Percentiles rank a stretch among this genome's conserved stretches.
Conservation (phyloP, 257 asterid species). For the Forsythia viridissima region DNA sequence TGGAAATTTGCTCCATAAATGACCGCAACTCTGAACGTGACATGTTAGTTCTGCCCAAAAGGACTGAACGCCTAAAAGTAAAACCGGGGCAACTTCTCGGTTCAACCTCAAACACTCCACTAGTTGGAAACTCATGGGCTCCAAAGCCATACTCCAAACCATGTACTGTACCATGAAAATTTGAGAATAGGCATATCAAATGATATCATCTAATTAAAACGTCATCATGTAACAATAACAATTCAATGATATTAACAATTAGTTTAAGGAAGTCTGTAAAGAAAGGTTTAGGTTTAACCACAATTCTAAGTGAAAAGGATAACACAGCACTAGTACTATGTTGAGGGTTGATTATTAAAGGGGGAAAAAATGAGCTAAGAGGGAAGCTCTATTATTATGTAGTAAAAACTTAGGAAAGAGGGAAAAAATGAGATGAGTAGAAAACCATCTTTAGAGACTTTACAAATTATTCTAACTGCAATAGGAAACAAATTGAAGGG, state of each 20-base stretch:
- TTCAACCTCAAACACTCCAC: conserved; percentile 94
- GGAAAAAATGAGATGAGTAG: no score
- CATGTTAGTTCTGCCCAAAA: conserved; percentile 76
- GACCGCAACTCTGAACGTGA: conserved; percentile 72
- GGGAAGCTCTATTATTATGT: neutral
- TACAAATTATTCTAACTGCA: neutral
- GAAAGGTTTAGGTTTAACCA: neutral
- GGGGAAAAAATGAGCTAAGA: neutral
- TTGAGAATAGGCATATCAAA: conserved; percentile 2
- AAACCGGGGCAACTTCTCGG: conserved; percentile 94
- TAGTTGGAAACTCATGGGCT: conserved; percentile 83
- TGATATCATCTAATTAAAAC: neutral
- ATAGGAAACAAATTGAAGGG: neutral
- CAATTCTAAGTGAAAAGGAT: neutral
- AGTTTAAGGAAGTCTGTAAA: conserved; percentile 7
- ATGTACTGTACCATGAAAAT: conserved; percentile 53
- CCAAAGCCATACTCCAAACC: conserved; percentile 89
- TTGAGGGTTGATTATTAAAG: neutral
- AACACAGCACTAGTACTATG: neutral
- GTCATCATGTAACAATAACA: conserved; percentile 2
- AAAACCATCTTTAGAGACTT: no score
- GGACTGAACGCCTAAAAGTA: conserved; percentile 74
- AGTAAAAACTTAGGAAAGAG: no score
- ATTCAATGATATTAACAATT: neutral
- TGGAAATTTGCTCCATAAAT: conserved; percentile 79